A percentile compares a stretch with the other conserved stretches of the same genome.
Conservation (phyloP, 768 basidiomycete genomes). For the Rhodosporidiobolus sp. region DNA sequence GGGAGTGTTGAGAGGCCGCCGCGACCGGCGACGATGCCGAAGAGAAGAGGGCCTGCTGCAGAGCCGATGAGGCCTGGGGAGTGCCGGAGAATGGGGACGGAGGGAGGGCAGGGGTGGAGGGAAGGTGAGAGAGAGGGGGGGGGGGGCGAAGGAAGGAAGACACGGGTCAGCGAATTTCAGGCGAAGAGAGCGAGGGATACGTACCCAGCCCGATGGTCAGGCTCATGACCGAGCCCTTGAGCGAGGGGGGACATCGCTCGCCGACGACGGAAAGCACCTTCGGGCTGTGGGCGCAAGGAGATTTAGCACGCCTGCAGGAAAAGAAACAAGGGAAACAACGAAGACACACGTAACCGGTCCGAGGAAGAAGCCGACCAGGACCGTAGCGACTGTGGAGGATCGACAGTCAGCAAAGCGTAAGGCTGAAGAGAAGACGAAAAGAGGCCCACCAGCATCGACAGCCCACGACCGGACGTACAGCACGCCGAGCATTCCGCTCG, state of each 20-base stretch:
- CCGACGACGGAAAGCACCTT: constrained; percentile 22
- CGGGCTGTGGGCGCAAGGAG: too few relatives aligned
- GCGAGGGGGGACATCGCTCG: constrained; percentile 23
- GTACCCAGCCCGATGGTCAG: constrained; percentile 29
- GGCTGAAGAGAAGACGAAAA: not conserved
- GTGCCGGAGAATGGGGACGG: too few relatives aligned
- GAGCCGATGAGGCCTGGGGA: too few relatives aligned
- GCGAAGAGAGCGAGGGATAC: not conserved
- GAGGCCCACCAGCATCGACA: constrained; percentile 11
- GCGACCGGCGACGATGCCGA: constrained; percentile 16
- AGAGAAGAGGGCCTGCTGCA: not conserved
- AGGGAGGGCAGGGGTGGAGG: too few relatives aligned
- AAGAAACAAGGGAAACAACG: too few relatives aligned
- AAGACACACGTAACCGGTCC: constrained; percentile 24
- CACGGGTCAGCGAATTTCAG: too few relatives aligned
- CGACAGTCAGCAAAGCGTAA: not conserved
- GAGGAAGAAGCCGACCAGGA: constrained; percentile 27
- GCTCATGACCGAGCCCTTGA: constrained; percentile 24
- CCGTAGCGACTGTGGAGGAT: constrained; percentile 9
- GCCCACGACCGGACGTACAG: constrained; percentile 19
- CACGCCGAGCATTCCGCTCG: constrained; percentile 14
- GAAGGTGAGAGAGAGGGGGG: too few relatives aligned
- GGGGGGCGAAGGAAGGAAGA: too few relatives aligned
- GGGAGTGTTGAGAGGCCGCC: constrained; percentile 8
- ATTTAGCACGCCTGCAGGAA: too few relatives aligned